phyloP scores from a whole-genome alignment of 2,329 filamentous ascomycete genomes.

The Sporothrix phasma region DNA sequence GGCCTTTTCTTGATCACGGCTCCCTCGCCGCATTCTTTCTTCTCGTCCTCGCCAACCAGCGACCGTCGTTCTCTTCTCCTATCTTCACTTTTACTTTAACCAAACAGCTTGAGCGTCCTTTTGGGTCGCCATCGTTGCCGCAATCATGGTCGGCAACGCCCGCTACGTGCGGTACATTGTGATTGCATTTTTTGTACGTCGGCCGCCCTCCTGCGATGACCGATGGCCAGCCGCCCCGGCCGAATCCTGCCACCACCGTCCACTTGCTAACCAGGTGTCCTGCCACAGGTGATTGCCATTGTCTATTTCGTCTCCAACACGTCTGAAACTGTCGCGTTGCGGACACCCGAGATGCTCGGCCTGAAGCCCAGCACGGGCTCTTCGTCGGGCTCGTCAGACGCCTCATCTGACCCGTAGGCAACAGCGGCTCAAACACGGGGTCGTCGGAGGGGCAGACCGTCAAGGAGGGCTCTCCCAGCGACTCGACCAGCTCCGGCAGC shows the following conservation, averaged over 20 bases:
- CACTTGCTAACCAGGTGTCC: not conserved
- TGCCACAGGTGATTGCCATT: conserved; percentile 50
- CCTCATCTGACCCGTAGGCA: conserved; percentile 25
- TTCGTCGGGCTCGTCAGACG: not conserved
- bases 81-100: not conserved
- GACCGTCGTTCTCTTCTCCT: not conserved
- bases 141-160: conserved; percentile 51
- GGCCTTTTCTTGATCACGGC: not conserved
- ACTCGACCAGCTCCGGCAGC: not conserved
- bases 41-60: not conserved
- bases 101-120: conserved; percentile 2
- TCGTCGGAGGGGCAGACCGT: conserved; percentile 16
- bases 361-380: conserved; percentile 1
- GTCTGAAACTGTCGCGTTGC: conserved; percentile 34
- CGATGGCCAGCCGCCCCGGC: not conserved
- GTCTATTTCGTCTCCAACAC: conserved; percentile 71
- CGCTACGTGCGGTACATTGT: conserved; percentile 70
- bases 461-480: conserved; percentile 16
- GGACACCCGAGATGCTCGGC: conserved; percentile 18
- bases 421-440: conserved; percentile 28
- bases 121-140: conserved; percentile 8
- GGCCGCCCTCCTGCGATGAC: not conserved
- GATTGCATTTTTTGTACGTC: conserved; percentile 66
- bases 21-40: not conserved
- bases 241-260: not conserved